phyloP scores from a whole-genome alignment of 2,329 filamentous ascomycete genomes.

The Exophiala alcalophila region DNA sequence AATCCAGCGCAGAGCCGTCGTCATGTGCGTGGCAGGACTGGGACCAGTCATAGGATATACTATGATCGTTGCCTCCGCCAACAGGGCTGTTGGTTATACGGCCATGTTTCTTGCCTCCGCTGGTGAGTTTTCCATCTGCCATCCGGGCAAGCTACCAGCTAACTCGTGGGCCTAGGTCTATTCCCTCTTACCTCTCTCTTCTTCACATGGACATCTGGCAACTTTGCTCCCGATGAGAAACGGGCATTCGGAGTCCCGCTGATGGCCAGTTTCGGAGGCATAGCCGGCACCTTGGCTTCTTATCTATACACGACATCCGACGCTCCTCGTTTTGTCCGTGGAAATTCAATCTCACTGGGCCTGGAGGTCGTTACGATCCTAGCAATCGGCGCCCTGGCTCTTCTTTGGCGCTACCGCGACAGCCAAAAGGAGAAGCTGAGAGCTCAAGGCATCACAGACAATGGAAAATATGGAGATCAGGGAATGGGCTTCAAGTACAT shows the following conservation, averaged over 20 bases:
- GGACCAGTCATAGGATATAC: conserved; percentile 36
- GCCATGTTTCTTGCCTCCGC: conserved; percentile 34
- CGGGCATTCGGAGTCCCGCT: conserved; percentile 34
- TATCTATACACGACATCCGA: conserved; percentile 35
- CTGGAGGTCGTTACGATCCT: conserved; percentile 29
- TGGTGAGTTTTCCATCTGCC: conserved; percentile 9
- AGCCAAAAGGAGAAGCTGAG: conserved; percentile 31
- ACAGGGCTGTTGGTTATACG: conserved; percentile 33
- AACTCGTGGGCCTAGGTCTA: conserved; percentile 27
- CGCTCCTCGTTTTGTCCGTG: conserved; percentile 33
- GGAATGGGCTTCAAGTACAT: no score
- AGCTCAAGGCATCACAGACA: conserved; percentile 29
- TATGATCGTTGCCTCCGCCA: conserved; percentile 34
- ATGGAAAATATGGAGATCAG: conserved; percentile 6
- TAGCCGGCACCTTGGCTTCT: conserved; percentile 33
- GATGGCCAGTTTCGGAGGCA: conserved; percentile 32
- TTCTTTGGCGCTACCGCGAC: conserved; percentile 32
- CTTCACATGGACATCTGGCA: conserved; percentile 36
- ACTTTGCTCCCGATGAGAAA: conserved; percentile 36
- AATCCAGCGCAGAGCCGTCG: conserved; percentile 32
- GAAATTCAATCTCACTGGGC: conserved; percentile 29
- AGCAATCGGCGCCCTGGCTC: conserved; percentile 27
- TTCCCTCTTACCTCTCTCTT: conserved; percentile 27
- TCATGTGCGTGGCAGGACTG: conserved; percentile 32
- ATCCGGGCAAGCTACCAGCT: conserved; percentile 3